These are phyloP conservation scores for Liquidambar formosana DNA, from an alignment of 164 flowering plant species.

Conservation along the genomic window DNA sequence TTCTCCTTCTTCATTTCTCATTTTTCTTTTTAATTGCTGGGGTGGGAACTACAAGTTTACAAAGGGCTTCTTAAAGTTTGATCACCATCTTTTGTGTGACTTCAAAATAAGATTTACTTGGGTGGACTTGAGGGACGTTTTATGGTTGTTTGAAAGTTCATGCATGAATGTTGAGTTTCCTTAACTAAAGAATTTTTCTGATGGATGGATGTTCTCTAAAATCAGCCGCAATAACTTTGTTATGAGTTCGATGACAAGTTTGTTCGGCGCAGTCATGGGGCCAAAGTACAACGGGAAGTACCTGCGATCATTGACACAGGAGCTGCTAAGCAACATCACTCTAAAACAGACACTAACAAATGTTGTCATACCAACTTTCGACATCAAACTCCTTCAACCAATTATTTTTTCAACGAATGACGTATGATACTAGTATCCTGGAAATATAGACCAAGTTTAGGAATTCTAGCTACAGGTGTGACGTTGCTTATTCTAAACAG, in stretches of 20 bases:
- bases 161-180: too few species aligned
- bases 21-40: not conserved
- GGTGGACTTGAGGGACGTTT: too few species aligned
- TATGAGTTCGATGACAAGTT: too few species aligned
- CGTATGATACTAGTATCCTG: constrained; percentile 9
- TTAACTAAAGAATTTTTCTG: too few species aligned
- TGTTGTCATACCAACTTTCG: constrained; percentile 43
- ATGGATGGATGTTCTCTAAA: not conserved
- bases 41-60: too few species aligned
- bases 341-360: constrained; percentile 38
- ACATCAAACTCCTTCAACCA: constrained; percentile 47
- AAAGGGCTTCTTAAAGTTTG: too few species aligned
- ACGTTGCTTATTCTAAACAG: not conserved
- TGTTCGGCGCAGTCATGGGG: constrained; percentile 17
- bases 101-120: too few species aligned
- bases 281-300: constrained; percentile 49
- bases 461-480: too few species aligned
- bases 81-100: too few species aligned
- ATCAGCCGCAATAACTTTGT: too few species aligned
- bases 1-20: too few species aligned
- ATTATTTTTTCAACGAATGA: constrained; percentile 34
- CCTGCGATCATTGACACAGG: constrained; percentile 15
- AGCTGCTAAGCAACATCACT: constrained; percentile 25
- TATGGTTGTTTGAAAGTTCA: too few species aligned
- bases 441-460: not conserved